Evolutionary conservation across 805 yeast genomes (phyloP).

Genomic region (Kodamaea nitidulidarum): DNA sequence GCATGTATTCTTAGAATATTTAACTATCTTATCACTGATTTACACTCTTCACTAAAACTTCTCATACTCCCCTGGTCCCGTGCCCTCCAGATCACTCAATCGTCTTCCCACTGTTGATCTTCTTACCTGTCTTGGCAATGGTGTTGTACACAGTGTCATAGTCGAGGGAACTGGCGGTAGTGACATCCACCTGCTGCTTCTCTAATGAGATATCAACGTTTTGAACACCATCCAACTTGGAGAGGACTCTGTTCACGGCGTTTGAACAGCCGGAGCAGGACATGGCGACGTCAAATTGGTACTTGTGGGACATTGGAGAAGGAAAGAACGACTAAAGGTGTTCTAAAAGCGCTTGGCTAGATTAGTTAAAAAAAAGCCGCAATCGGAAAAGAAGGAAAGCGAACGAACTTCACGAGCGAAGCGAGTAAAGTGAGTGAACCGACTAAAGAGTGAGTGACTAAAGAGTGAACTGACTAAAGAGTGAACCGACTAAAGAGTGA

Average conservation of each 20-base stretch:
- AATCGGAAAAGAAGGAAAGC: background rate
- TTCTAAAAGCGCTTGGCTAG: background rate
- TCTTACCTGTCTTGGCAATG: conserved; percentile 88
- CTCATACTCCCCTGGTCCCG: too few species aligned
- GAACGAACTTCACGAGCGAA: too few species aligned
- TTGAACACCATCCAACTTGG: conserved; percentile 68
- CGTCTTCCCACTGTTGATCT: conserved; percentile 61
- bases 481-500: too few species aligned
- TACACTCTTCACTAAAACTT: too few species aligned
- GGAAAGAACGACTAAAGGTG: background rate
- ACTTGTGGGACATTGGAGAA: conserved; percentile 51
- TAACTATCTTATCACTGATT: too few species aligned
- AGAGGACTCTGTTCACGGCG: conserved; percentile 77
- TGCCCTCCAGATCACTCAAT: conserved; percentile 28
- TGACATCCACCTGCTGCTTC: conserved; percentile 76
- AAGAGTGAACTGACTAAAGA: too few species aligned
- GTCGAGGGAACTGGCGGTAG: conserved; percentile 48
- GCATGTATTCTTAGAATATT: too few species aligned
- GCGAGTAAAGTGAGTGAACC: too few species aligned
- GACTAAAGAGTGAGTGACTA: too few species aligned
- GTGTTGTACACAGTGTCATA: conserved; percentile 78
- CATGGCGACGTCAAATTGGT: conserved; percentile 81
- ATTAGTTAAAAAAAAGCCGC: background rate
- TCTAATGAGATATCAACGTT: conserved; percentile 72
- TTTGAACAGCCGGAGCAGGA: conserved; percentile 83